Evolutionary conservation across 768 basidiomycete genomes (phyloP), one percentile per base, ranked within the genome.

Genomic region (Gautieria morchelliformis): DNA sequence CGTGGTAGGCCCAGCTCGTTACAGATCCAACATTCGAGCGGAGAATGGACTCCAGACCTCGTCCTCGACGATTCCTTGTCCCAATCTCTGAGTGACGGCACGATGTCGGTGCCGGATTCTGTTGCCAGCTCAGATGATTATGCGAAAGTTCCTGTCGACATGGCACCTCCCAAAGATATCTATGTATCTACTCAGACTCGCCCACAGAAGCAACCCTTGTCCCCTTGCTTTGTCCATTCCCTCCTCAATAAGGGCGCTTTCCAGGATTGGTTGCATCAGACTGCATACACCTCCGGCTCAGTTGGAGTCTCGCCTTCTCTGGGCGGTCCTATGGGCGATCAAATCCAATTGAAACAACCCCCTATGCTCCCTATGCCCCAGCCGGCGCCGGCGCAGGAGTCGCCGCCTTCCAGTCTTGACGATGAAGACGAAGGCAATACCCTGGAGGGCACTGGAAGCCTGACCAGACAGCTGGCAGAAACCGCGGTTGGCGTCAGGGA

Each of bases 401-500:
- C 45, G 27, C 56, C 56, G n/a, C 46, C 32, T 12, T 48, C 44
- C 14, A 49, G 48, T 35, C 12, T 50, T 24, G 58, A 63, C 17
- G 59, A 65, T 11, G 66, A 68, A 47, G 65, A 61, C 12, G 65
- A 67, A 41, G 59, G 67, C 47, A 72, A 73, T 24, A 84, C 86
- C 30, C 84, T 89, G 22, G 85, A 84, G 46, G 83, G 81, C 60
- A 80, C 79, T 1, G 79, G 81, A 44, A 94, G 85, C 67, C 71
- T 98, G 64, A 98, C 96, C 6, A 86, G 81, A 67, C 91, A 93
- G 63, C 78, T 99, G 14, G 96, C 95, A 8, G 95, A 95, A 73
- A 99, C 96, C 19, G 96, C 96, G 17, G 90, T 93, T 12, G 89
- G 93, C 40, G 96, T 99, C 11, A 80, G 96, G 49, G 96, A 99